phyloP scores from a whole-genome alignment of 805 yeast species.

The Ogataea paradorogensis region DNA sequence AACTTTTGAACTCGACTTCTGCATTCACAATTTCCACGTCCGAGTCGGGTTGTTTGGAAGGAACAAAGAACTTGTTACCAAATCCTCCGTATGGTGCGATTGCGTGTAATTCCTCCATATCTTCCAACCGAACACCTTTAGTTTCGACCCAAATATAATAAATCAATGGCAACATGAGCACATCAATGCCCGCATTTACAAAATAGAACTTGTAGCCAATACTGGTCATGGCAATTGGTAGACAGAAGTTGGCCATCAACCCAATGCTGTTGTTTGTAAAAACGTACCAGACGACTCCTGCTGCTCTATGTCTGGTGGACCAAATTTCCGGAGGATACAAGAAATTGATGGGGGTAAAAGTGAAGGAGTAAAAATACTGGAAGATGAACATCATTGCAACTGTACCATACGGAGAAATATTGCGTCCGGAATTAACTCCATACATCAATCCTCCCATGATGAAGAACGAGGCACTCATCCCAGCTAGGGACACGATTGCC shows the following conservation, averaged over 20 bases:
- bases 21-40: too few species aligned
- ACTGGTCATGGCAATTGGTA: conserved; percentile 38
- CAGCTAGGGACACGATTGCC: conserved; percentile 13
- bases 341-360: conserved; percentile 44
- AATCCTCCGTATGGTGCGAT: conserved; percentile 2
- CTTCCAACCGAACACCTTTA: conserved; percentile 23
- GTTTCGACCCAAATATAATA: conserved; percentile 33
- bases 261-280: conserved; percentile 17
- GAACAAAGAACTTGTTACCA: not conserved
- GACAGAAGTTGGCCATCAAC: conserved; percentile 32
- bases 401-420: conserved; percentile 28
- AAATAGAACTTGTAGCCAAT: conserved; percentile 36
- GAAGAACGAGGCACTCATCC: conserved; percentile 22
- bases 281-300: conserved; percentile 18
- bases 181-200: conserved; percentile 18
- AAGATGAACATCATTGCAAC: conserved; percentile 50
- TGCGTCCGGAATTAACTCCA: conserved; percentile 1
- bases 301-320: conserved; percentile 27
- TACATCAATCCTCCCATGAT: conserved; percentile 23
- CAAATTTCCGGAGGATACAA: conserved; percentile 44
- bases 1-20: too few species aligned
- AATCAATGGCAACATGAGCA: conserved; percentile 24
- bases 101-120: not conserved
- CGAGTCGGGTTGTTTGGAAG: not conserved
- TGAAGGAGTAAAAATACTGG: conserved; percentile 41